phyloP scores from a whole-genome alignment of 225 moss, liverwort and hornwort genomes.

The Marchantia paleacea region DNA sequence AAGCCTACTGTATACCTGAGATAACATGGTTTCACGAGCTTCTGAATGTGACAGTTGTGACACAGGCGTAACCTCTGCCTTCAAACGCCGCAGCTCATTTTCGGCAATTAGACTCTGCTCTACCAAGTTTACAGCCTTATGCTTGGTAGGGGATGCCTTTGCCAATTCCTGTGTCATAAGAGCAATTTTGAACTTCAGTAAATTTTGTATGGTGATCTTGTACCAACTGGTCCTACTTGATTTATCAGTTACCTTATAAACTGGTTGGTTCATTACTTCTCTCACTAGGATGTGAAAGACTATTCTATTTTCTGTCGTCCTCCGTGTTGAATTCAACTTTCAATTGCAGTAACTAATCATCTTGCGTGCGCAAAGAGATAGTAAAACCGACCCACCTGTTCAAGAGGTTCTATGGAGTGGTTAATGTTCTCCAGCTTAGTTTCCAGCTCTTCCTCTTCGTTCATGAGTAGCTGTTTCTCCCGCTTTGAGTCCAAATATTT shows the following conservation, averaged over 20 bases:
- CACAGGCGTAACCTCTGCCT: slow-evolving; percentile 34
- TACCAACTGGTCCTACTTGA: background rate
- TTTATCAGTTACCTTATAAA: background rate
- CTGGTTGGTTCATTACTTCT: background rate
- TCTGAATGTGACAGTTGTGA: slow-evolving; percentile 40
- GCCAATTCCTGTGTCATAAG: slow-evolving; percentile 45
- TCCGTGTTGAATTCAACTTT: background rate
- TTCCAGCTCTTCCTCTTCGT: slow-evolving; percentile 47
- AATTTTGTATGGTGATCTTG: background rate
- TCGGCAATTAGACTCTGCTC: slow-evolving; percentile 57
- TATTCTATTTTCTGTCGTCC: background rate
- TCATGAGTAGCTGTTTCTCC: slow-evolving; percentile 34
- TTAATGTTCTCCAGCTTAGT: slow-evolving; percentile 33
- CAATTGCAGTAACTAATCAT: background rate
- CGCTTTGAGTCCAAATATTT: slow-evolving; percentile 34
- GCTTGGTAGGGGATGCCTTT: slow-evolving; percentile 39
- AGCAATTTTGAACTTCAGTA: background rate
- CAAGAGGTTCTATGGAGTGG: slow-evolving; percentile 28
- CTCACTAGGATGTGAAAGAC: background rate
- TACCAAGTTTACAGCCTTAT: slow-evolving; percentile 37
- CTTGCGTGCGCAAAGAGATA: no score
- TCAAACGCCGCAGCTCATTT: slow-evolving; percentile 44
- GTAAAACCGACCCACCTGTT: slow-evolving; percentile 36
- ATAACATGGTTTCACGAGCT: slow-evolving; percentile 45
- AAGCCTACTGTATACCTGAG: slow-evolving; percentile 41